Conservation (phyloP, 2,329 filamentous ascomycete genomes). For the Whalleya microplaca region DNA sequence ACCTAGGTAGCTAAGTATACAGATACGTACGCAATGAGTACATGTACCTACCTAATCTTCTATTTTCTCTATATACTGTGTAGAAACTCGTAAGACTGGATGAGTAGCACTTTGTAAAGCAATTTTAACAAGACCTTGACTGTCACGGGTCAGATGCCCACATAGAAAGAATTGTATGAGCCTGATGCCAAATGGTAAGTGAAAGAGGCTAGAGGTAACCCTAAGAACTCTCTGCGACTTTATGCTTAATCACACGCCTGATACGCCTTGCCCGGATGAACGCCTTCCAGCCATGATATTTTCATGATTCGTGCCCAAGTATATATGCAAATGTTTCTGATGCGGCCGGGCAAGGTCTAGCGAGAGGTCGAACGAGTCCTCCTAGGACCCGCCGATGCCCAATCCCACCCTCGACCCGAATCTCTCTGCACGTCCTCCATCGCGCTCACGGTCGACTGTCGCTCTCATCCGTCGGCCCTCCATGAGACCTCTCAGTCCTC, state of each 20-base stretch:
- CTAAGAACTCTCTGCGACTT: not conserved
- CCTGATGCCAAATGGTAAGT: constrained; percentile 16
- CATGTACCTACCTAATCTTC: too few relatives aligned
- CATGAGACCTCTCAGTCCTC: constrained; percentile 90
- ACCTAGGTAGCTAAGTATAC: too few relatives aligned
- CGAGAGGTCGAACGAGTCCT: constrained; percentile 12
- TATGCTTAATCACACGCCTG: constrained; percentile 1
- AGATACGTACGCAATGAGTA: too few relatives aligned
- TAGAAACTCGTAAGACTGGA: too few relatives aligned
- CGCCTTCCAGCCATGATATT: constrained; percentile 18
- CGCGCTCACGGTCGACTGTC: constrained; percentile 38
- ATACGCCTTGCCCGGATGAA: constrained; percentile 15
- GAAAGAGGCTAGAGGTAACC: constrained; percentile 6
- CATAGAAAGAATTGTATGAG: not conserved
- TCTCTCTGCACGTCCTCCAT: constrained; percentile 34
- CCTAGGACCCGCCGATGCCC: constrained; percentile 55
- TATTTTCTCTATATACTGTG: too few relatives aligned
- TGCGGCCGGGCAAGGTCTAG: not conserved
- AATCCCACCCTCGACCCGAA: constrained; percentile 50
- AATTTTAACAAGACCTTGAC: too few relatives aligned
- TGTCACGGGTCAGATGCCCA: too few relatives aligned
- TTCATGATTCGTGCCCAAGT: constrained; percentile 9
- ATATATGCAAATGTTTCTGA: constrained; percentile 12
- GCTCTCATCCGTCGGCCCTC: constrained; percentile 77
- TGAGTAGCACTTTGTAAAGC: too few relatives aligned